Conservation (phyloP, 495 filamentous ascomycete genomes). For the Talaromyces stipitatus region DNA sequence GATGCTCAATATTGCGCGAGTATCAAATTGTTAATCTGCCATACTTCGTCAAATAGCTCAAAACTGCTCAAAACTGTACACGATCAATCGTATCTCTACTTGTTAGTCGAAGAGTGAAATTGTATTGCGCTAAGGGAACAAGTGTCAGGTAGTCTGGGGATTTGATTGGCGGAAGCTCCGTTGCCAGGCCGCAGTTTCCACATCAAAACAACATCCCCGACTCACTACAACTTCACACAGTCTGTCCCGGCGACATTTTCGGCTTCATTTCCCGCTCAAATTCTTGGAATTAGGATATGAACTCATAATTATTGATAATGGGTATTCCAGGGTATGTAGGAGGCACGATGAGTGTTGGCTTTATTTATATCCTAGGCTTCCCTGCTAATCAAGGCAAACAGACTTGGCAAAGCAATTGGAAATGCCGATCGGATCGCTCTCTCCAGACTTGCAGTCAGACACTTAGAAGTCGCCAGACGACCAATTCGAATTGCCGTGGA, state of each 20-base stretch:
- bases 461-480: conserved; percentile 58
- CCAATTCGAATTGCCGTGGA: conserved; percentile 89
- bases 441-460: conserved; percentile 70
- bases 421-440: conserved; percentile 72
- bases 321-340: conserved; percentile 25
- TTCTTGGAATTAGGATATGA: neutral
- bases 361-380: neutral
- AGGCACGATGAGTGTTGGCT: neutral
- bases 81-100: neutral
- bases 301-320: conserved; percentile 14
- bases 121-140: neutral
- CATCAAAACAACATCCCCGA: neutral
- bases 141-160: neutral
- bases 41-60: neutral
- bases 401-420: conserved; percentile 85
- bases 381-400: conserved; percentile 24
- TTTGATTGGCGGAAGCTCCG: neutral
- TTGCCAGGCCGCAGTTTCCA: conserved; percentile 2
- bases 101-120: neutral
- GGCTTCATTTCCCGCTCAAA: neutral
- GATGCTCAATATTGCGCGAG: no score
- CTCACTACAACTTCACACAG: neutral
- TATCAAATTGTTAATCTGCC: neutral
- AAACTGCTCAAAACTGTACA: no score
- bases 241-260: neutral